Conservation (phyloP, 2,329 filamentous ascomycete species). For the Neopestalotiopsis sp. region DNA sequence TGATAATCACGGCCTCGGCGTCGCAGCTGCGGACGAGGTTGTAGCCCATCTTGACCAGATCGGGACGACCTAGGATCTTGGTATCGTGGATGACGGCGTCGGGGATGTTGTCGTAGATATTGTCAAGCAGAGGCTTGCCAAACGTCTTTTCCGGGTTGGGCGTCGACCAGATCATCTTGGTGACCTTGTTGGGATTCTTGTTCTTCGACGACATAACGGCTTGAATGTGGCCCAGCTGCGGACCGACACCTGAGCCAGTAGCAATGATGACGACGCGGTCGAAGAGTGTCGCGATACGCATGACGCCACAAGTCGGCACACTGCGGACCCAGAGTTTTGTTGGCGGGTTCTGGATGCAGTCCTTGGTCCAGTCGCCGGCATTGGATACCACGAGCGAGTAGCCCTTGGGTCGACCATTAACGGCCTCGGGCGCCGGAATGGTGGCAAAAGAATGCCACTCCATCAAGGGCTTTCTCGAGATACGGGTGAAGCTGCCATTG, state of each 20-base stretch:
- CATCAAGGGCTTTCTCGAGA: slow-evolving; percentile 66
- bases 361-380: slow-evolving; percentile 76
- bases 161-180: slow-evolving; percentile 72
- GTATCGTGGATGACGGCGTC: slow-evolving; percentile 73
- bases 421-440: slow-evolving; percentile 60
- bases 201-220: not conserved
- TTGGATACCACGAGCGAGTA: slow-evolving; percentile 75
- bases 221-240: slow-evolving; percentile 66
- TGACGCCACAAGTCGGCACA: slow-evolving; percentile 69
- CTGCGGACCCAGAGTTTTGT: slow-evolving; percentile 71
- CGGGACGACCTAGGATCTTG: slow-evolving; percentile 59
- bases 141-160: slow-evolving; percentile 66
- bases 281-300: slow-evolving; percentile 71
- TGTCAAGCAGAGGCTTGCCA: slow-evolving; percentile 58
- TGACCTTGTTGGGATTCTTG: slow-evolving; percentile 44
- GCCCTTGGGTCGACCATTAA: slow-evolving; percentile 46
- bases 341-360: slow-evolving; percentile 66
- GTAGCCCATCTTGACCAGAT: slow-evolving; percentile 54
- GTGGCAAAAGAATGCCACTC: slow-evolving; percentile 82
- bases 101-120: slow-evolving; percentile 62
- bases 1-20: slow-evolving; percentile 74
- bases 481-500: slow-evolving; percentile 60
- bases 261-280: slow-evolving; percentile 68
- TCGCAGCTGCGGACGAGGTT: slow-evolving; percentile 61
- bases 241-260: slow-evolving; percentile 76